Conservation (phyloP, 2,329 filamentous ascomycete species). For the Fusarium tjaetaba region DNA sequence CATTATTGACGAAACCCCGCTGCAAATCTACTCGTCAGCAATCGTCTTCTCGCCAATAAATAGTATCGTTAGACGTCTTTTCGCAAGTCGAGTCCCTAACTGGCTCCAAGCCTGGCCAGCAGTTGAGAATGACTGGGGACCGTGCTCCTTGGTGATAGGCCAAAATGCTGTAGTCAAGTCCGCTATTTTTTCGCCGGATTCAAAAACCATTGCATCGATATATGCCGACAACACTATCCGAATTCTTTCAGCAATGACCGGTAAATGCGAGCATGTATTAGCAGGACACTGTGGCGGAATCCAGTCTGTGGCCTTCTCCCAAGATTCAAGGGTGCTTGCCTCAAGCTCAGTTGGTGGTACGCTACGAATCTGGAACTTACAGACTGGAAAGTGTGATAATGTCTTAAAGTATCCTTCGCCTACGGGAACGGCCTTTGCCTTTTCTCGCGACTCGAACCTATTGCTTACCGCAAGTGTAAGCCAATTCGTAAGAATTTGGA, state of each 20-base stretch:
- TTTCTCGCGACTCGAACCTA: not conserved
- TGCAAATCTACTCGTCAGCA: not conserved
- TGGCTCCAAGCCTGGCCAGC: not conserved
- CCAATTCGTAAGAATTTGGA: not conserved
- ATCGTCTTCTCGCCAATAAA: not conserved
- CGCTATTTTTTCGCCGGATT: not conserved
- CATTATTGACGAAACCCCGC: not conserved
- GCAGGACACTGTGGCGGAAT: not conserved
- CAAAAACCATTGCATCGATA: not conserved
- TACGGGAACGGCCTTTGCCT: not conserved
- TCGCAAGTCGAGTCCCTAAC: accelerated
- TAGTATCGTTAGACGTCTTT: not conserved
- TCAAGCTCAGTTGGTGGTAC: not conserved
- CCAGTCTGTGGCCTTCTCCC: accelerated
- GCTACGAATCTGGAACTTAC: not conserved
- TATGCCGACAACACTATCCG: accelerated
- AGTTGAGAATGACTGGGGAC: not conserved
- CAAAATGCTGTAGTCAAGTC: no score
- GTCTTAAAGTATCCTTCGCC: accelerated
- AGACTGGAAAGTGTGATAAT: accelerated
- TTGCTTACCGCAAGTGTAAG: not conserved
- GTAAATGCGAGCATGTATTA: not conserved
- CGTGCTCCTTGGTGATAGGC: not conserved
- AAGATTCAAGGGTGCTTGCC: accelerated
- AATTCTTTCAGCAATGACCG: not conserved